Base-by-base conservation (phyloP, 2,329 filamentous ascomycete genomes). In the Fusarium floridanum region DNA sequence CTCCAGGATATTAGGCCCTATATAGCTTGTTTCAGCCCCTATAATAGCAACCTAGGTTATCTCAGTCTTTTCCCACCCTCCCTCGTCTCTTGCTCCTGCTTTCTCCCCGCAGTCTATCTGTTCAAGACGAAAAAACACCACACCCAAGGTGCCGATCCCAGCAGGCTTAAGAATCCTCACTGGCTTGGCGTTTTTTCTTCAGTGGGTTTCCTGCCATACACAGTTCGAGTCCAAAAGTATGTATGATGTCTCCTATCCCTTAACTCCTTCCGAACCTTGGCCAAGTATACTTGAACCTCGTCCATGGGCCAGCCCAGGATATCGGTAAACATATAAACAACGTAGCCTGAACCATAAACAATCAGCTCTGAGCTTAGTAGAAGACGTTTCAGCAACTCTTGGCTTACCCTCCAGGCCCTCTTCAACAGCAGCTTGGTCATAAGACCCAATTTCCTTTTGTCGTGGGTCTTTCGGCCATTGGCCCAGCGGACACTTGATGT, bases 381-480 rank as follows among this genome's bases (percentile, higher is more conserved):
- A 29, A 24, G 1, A 4, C 17, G 10, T 12, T 9, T 36, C 12
- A 24, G 14, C 5, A 7, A n/a, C 22, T 16, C 2, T 16, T 3
- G 11, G 8, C 17, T 8, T 61, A 68, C 66, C 66, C 17, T 68
- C 66, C 7, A 68, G 39, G 5, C 66, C 66, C 27, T 68, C 61
- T 29, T 68, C 62, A 24, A 68, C 66, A 16, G 66, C 66, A 16
- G 45, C 11, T 48, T 57, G 66, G 37, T 68, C 62, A 17, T 68
- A 68, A 12, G 67, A 53, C 4, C 62, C 62, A 12, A 68, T 66
- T 20, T 68, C 67, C 29, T 66, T 68, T 32, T 61, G 63, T 16
- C 45, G 65, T 4, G 56, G 62, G 32, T 68, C 67, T 29, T 66
- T 68, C 14, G 67, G 62, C 67, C 67, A 68, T 61, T 66, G 62